These are phyloP conservation scores for Staphylotrichum longicolle DNA, from an alignment of 495 filamentous ascomycete genomes.

Conservation along the genomic window DNA sequence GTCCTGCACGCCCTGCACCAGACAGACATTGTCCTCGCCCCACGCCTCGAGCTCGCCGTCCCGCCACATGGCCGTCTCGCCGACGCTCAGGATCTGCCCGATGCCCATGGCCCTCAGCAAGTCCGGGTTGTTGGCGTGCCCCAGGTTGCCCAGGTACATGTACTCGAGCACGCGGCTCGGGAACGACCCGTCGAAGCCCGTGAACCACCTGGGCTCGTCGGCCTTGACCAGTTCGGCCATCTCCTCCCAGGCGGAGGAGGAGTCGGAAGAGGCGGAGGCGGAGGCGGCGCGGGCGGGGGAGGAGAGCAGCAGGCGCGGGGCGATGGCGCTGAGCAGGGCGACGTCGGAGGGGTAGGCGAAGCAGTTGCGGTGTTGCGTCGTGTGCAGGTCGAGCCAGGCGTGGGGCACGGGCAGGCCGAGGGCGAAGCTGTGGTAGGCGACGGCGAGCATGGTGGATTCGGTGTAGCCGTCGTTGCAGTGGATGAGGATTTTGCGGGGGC, in stretches of 20 bases:
- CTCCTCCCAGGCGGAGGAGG: not conserved
- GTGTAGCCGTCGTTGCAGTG: constrained; percentile 97
- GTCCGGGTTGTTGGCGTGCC: constrained; percentile 89
- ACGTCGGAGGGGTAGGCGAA: constrained; percentile 94
- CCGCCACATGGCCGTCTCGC: constrained; percentile 80
- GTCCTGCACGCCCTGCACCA: constrained; percentile 83
- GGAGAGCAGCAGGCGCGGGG: constrained; percentile 62
- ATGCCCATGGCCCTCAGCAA: constrained; percentile 79
- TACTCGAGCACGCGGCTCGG: constrained; percentile 88
- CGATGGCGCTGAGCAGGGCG: constrained; percentile 68
- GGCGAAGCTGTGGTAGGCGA: constrained; percentile 89
- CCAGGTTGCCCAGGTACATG: constrained; percentile 91
- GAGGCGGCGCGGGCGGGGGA: constrained; percentile 36
- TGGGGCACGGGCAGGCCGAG: constrained; percentile 75
- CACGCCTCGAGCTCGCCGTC: constrained; percentile 64
- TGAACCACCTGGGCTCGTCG: constrained; percentile 63
- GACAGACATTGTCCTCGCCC: constrained; percentile 71
- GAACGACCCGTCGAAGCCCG: constrained; percentile 81
- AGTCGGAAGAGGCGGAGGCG: too few relatives aligned
- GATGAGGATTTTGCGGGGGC: constrained; percentile 68
- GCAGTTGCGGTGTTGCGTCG: constrained; percentile 80
- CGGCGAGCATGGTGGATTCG: constrained; percentile 79
- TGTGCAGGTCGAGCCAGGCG: constrained; percentile 85
- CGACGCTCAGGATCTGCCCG: constrained; percentile 85
- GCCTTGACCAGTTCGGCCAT: constrained; percentile 30